These are phyloP conservation scores for Penicillium bovifimosum DNA, from an alignment of 495 filamentous ascomycete species.

Conservation along the genomic window DNA sequence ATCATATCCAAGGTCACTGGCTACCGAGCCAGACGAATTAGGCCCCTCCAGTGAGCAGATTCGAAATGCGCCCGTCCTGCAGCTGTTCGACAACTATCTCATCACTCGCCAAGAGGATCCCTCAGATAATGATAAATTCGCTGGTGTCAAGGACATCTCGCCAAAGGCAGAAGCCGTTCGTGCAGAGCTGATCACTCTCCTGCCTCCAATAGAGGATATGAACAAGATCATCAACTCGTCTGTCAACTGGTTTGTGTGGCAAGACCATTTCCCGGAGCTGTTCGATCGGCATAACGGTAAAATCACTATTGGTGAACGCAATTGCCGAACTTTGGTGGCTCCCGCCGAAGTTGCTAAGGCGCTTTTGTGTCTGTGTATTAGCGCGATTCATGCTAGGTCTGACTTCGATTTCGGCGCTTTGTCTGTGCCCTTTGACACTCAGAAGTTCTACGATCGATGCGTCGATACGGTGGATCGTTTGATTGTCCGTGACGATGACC, in stretches of 20 bases:
- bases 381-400: constrained; percentile 28
- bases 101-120: constrained; percentile 29
- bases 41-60: constrained; percentile 26
- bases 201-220: constrained; percentile 29
- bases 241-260: constrained; percentile 27
- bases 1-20: constrained; percentile 1
- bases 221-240: constrained; percentile 26
- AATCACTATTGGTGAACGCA: constrained; percentile 1
- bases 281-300: background rate
- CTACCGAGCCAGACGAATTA: constrained; percentile 17
- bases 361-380: constrained; percentile 31
- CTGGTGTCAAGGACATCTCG: constrained; percentile 23
- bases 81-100: constrained; percentile 39
- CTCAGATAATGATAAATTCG: constrained; percentile 21
- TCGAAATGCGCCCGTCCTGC: constrained; percentile 36
- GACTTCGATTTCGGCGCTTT: constrained; percentile 22
- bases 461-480: constrained; percentile 35
- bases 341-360: constrained; percentile 34
- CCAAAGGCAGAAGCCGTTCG: constrained; percentile 25
- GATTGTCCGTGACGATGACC: constrained; percentile 44
- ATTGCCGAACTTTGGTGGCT: constrained; percentile 12
- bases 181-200: constrained; percentile 25
- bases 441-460: constrained; percentile 28
- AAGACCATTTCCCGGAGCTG: constrained; percentile 24
- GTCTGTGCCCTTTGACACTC: constrained; percentile 19